These are phyloP conservation scores for Cercophora newfieldiana DNA, from an alignment of 495 filamentous ascomycete genomes.

Conservation along the genomic window DNA sequence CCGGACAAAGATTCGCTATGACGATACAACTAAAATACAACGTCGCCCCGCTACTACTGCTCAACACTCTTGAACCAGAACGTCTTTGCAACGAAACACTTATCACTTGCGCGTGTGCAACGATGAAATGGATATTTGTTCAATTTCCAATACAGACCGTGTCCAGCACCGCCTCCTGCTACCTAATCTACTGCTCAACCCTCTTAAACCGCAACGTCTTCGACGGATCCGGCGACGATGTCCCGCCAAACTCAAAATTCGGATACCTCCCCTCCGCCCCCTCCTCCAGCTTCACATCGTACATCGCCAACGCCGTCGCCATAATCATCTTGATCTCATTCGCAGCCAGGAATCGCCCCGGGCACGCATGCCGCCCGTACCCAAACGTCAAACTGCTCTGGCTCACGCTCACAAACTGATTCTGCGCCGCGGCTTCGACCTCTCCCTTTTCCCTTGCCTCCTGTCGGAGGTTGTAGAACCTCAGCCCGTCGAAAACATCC, in stretches of 20 bases:
- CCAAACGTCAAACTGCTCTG: constrained; percentile 41
- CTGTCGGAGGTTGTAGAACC: constrained; percentile 51
- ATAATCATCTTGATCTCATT: constrained; percentile 49
- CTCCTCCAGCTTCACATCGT: constrained; percentile 48
- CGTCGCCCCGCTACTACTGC: too few relatives aligned
- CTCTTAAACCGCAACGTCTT: constrained; percentile 30
- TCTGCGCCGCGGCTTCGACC: constrained; percentile 25
- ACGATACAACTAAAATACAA: too few relatives aligned
- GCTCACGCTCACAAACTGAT: constrained; percentile 47
- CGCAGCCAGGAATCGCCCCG: constrained; percentile 46
- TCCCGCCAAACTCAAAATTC: constrained; percentile 15
- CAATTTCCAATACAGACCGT: too few relatives aligned
- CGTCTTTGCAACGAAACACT: too few relatives aligned
- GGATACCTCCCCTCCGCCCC: constrained; percentile 20
- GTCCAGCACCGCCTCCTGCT: not conserved
- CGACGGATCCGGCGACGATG: constrained; percentile 28
- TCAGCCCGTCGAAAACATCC: constrained; percentile 48
- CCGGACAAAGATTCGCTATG: too few relatives aligned
- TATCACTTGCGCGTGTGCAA: too few relatives aligned
- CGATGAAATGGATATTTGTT: too few relatives aligned
- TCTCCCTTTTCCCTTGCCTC: constrained; percentile 33
- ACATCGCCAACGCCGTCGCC: constrained; percentile 54
- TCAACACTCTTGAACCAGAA: too few relatives aligned
- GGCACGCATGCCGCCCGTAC: constrained; percentile 41
- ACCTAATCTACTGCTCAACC: not conserved